Conservation (phyloP, 306 rosid species). For the Lagenaria siceraria region DNA sequence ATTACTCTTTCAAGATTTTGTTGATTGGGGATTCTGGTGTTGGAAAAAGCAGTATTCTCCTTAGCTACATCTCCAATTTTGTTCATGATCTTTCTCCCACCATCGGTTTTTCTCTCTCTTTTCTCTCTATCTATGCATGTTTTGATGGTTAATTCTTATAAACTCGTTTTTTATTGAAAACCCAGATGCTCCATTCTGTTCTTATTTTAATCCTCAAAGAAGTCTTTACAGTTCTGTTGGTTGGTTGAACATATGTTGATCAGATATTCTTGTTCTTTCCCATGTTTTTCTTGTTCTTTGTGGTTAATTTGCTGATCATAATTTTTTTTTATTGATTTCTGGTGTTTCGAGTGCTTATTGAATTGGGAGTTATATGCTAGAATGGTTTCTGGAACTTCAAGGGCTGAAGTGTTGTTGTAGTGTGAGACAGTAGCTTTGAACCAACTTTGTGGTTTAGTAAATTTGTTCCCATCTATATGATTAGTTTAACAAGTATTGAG, state of each 20-base stretch:
- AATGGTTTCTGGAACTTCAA: background rate
- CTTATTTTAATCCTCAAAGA: background rate
- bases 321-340: background rate
- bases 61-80: constrained; percentile 66
- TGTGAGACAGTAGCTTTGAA: background rate
- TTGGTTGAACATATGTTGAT: background rate
- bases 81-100: constrained; percentile 68
- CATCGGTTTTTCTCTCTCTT: constrained; percentile 32
- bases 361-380: background rate
- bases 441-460: background rate
- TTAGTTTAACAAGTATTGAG: background rate
- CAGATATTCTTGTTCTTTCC: background rate
- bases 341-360: background rate
- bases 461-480: background rate
- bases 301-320: background rate
- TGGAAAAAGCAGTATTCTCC: constrained; percentile 91
- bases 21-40: constrained; percentile 93
- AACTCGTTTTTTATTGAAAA: background rate
- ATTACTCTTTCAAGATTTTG: constrained; percentile 82
- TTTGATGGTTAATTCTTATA: background rate
- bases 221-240: background rate
- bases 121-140: background rate
- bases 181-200: background rate
- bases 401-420: background rate
- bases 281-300: background rate